These are phyloP conservation scores for Streptanthus diversifolius DNA, from an alignment of 345 rosid genomes.

Conservation along the genomic window DNA sequence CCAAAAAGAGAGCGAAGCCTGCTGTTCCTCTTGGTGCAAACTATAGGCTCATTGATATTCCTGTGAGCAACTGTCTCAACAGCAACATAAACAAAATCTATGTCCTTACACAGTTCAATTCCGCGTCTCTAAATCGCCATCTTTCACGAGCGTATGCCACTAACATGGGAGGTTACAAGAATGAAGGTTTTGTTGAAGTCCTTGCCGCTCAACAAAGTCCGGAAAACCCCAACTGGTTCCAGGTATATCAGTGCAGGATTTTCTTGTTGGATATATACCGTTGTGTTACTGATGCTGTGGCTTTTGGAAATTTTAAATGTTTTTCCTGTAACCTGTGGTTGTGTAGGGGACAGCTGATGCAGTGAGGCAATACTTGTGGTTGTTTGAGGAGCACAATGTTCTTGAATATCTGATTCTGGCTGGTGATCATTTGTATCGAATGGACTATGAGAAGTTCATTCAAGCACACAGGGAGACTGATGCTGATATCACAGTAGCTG, in stretches of 20 bases:
- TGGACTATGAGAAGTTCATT: constrained; percentile 95
- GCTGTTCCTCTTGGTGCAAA: constrained; percentile 96
- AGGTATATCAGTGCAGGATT: constrained; percentile 38
- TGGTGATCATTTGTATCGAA: constrained; percentile 90
- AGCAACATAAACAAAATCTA: constrained; percentile 86
- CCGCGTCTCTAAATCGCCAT: constrained; percentile 90
- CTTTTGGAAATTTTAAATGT: neutral
- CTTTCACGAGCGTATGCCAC: constrained; percentile 90
- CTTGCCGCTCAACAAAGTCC: constrained; percentile 99
- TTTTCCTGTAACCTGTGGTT: neutral
- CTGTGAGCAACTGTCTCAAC: constrained; percentile 92
- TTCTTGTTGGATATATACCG: neutral
- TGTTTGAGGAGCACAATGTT: constrained; percentile 94
- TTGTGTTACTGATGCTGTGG: neutral
- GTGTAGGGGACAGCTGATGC: constrained; percentile 98
- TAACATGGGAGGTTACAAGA: constrained; percentile 96
- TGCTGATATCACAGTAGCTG: constrained; percentile 98
- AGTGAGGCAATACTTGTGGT: constrained; percentile 91
- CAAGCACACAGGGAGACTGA: constrained; percentile 97
- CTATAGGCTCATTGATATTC: constrained; percentile 89
- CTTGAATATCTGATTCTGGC: constrained; percentile 88
- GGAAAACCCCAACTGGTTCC: constrained; percentile 96
- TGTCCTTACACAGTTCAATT: constrained; percentile 93
- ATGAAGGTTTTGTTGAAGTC: constrained; percentile 94
- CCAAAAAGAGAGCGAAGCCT: constrained; percentile 96